Percentiles rank a stretch among this genome's conserved stretches.
Evolutionary conservation across 169 alveolate genomes (phyloP).

Genomic region (Miamiensis avidus): DNA sequence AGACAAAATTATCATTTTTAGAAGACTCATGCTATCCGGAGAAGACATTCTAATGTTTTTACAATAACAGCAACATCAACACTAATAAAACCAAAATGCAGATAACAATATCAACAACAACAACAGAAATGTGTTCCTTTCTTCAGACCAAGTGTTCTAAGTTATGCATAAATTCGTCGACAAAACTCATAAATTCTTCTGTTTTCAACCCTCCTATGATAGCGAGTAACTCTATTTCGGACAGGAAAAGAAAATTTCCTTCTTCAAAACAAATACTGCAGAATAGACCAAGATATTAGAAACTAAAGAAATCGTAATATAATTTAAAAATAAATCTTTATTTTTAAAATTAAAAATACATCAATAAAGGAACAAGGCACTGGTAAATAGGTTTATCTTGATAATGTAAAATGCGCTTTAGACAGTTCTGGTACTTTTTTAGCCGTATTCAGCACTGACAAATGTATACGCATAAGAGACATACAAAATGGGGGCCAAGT

Average conservation of each 20-base stretch:
- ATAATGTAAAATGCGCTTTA: not conserved
- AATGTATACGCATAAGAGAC: not conserved
- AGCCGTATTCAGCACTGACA: not conserved
- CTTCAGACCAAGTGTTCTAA: too few relatives aligned
- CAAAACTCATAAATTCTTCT: constrained; percentile 6
- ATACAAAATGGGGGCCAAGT: not conserved
- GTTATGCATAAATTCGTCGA: constrained; percentile 8
- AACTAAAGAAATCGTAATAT: constrained; percentile 15
- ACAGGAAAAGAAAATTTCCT: constrained; percentile 19
- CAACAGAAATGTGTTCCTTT: too few relatives aligned
- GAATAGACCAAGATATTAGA: constrained; percentile 1
- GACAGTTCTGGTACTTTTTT: not conserved
- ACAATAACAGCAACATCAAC: too few relatives aligned
- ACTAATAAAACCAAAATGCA: too few relatives aligned
- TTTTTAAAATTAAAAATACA: constrained; percentile 12
- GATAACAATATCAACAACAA: too few relatives aligned
- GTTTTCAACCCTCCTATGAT: constrained; percentile 8
- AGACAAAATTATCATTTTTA: constrained; percentile 27
- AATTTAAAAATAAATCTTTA: not conserved
- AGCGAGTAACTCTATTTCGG: not conserved
- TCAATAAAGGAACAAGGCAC: constrained; percentile 9
- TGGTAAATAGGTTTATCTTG: constrained; percentile 4
- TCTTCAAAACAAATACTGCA: constrained; percentile 22
- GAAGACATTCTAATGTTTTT: too few relatives aligned
- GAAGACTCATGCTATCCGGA: constrained; percentile 26